Evolutionary conservation across 2,329 filamentous ascomycete genomes (phyloP), one percentile per base, ranked within the genome.

Genomic region (Shiraia bambusicola): DNA sequence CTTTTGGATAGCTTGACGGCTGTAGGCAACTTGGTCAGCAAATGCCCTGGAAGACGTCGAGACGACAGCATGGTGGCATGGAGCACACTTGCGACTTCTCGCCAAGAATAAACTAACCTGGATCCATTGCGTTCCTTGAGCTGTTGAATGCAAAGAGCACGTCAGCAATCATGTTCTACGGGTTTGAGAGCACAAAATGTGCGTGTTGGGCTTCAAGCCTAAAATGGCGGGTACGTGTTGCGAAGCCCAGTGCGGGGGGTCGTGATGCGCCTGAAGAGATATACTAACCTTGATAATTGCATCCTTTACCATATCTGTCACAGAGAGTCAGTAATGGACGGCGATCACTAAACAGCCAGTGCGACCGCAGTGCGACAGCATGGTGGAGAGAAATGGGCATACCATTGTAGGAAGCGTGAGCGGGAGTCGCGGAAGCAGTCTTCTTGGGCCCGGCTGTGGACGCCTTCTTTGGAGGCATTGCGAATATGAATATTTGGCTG

Each of bases 1-100:
- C 70, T 87, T 87, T 78, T 87, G 87, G 68, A 87, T 79, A 41
- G 82, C 81, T 71, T 85, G 81, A 65, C 84, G 84, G 67, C 82
- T 85, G 67, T 63, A 46, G 49, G 49, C 44, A 45, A 60, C 52
- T 45, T 49, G 29, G 65, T 73, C 56, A 72, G 70, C 56, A 44
- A 40, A 35, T 39, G 51, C 43, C 46, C 50, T 50, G 12, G 44
- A 22, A 56, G 42, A 40, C 54, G 38, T 56, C 41, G 47, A 45
- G 40, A 48, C 46, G 47, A 47, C 38, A 60, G 54, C 60, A 52
- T 56, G 52, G 56, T 50, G 41, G 56, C 59, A 54, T 50, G n/a
- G 48, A 52, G 44, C 37, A 51, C 54, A 54, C 49, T 44, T 45
- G 39, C 38, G 42, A 28, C 47, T 51, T 26, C 32, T 60, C 19